Percentiles rank a stretch among this genome's conserved stretches.
Conservation (phyloP, 2,329 filamentous ascomycete species). For the Harringtonia lauricola region DNA sequence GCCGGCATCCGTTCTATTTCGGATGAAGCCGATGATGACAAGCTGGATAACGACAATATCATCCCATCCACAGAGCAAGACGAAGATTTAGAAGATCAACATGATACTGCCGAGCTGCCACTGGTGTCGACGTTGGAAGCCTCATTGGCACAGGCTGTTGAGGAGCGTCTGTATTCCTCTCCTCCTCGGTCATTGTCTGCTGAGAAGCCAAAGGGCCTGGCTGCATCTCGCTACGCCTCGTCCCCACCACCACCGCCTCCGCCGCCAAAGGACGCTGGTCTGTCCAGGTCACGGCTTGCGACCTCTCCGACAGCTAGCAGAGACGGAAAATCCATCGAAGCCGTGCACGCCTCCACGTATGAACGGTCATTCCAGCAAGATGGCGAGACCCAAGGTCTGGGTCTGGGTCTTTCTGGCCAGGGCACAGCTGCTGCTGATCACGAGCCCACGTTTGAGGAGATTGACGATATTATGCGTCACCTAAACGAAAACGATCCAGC, state of each 20-base stretch:
- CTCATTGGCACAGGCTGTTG: no score
- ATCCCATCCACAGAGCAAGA: slow-evolving; percentile 5
- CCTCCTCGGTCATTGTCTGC: no score
- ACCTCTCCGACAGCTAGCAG: slow-evolving; percentile 24
- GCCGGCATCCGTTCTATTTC: slow-evolving; percentile 17
- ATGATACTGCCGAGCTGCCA: background rate
- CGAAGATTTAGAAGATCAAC: background rate
- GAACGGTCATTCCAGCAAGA: no score
- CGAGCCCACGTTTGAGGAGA: slow-evolving; percentile 62
- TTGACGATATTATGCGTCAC: slow-evolving; percentile 86
- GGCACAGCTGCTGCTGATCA: slow-evolving; percentile 16
- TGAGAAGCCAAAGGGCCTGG: slow-evolving; percentile 25
- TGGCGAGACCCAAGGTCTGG: no score
- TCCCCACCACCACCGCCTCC: slow-evolving; percentile 19
- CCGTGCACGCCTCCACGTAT: no score
- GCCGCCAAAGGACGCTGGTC: slow-evolving; percentile 29
- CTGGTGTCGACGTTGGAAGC: no score
- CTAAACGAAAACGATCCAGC: slow-evolving; percentile 64
- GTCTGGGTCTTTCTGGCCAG: slow-evolving; percentile 6
- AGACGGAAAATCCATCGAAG: slow-evolving; percentile 14
- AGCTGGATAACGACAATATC: background rate
- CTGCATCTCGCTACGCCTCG: slow-evolving; percentile 35
- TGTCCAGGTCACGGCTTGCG: slow-evolving; percentile 34
- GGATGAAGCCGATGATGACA: slow-evolving; percentile 11
- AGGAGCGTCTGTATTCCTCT: no score